Evolutionary conservation across 2,329 filamentous ascomycete species (phyloP).

Genomic region (Westerdykella ornata): DNA sequence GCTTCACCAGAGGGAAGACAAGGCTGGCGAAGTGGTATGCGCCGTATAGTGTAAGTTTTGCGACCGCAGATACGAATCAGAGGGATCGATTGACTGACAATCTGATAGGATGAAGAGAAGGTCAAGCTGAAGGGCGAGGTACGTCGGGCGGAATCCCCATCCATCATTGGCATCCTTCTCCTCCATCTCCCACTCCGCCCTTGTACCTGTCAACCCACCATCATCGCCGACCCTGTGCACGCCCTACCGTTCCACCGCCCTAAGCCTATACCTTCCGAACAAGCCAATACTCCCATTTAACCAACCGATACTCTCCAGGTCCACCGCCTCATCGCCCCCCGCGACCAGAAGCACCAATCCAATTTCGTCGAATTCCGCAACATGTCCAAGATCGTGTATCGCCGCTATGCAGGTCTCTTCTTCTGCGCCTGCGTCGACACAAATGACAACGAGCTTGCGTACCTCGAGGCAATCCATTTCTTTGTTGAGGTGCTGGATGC

Average conservation of each 20-base stretch:
- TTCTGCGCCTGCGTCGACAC: conserved; percentile 99
- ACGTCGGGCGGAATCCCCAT: conserved; percentile 20
- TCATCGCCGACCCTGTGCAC: conserved; percentile 2
- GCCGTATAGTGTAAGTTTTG: conserved; percentile 66
- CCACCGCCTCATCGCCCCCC: conserved; percentile 92
- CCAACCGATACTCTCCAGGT: conserved; percentile 51
- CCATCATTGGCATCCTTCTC: conserved; percentile 2
- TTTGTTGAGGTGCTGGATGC: conserved; percentile 98
- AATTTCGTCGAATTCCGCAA: conserved; percentile 96
- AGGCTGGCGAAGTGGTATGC: conserved; percentile 98
- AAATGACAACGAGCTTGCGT: conserved; percentile 96
- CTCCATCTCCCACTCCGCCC: background rate
- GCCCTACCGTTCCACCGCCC: background rate
- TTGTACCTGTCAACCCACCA: conserved; percentile 1
- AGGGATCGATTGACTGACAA: conserved; percentile 1
- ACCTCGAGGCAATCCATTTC: conserved; percentile 96
- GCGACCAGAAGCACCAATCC: conserved; percentile 98
- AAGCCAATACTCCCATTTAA: conserved; percentile 3
- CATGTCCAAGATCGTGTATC: conserved; percentile 88
- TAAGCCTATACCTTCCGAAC: conserved; percentile 1
- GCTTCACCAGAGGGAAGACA: conserved; percentile 77
- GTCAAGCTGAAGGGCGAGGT: conserved; percentile 98
- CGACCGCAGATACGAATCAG: background rate
- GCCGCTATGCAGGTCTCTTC: conserved; percentile 94
- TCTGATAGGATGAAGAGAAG: conserved; percentile 80